A percentile compares a stretch with the other conserved stretches of the same genome.
phyloP scores from a whole-genome alignment of 305 asterid genomes.

The Plantago coronopus region DNA sequence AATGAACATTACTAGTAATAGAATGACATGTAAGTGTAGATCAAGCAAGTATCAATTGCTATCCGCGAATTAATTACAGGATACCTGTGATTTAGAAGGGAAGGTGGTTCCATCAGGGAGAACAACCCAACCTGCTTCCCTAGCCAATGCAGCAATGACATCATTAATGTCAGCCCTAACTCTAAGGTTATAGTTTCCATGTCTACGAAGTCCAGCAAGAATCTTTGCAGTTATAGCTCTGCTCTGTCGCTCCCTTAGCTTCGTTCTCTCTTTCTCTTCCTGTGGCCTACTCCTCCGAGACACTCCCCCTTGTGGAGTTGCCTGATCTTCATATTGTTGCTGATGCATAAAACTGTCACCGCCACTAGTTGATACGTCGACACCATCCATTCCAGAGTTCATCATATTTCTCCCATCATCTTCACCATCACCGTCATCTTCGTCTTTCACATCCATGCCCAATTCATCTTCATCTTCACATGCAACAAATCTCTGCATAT shows the following conservation, averaged over 20 bases:
- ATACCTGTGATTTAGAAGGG: constrained; percentile 84
- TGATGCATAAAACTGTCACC: constrained; percentile 50
- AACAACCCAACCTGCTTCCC: constrained; percentile 99
- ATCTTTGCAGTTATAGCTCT: constrained; percentile 97
- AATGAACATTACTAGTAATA: too few relatives aligned
- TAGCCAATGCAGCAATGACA: constrained; percentile 95
- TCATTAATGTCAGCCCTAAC: constrained; percentile 98
- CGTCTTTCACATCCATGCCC: constrained; percentile 95
- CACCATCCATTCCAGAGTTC: constrained; percentile 37
- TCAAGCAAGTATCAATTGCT: not conserved
- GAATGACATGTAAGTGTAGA: too few relatives aligned
- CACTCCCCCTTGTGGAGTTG: constrained; percentile 74
- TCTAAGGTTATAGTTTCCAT: constrained; percentile 96
- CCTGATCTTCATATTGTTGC: constrained; percentile 69
- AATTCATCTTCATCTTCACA: constrained; percentile 90
- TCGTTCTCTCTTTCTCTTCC: constrained; percentile 98
- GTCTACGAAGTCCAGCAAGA: constrained; percentile 95
- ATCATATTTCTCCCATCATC: constrained; percentile 56
- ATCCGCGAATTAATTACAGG: constrained; percentile 10
- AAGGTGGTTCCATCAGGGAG: constrained; percentile 98
- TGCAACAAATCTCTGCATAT: constrained; percentile 69
- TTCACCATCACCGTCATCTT: constrained; percentile 67
- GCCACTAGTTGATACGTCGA: constrained; percentile 51
- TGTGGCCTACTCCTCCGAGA: constrained; percentile 84
- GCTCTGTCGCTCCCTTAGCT: constrained; percentile 91